A percentile compares a stretch with the other conserved stretches of the same genome.
These are phyloP conservation scores for Dioscorea dumetorum DNA, from an alignment of 106 monocot species.

Conservation along the genomic window DNA sequence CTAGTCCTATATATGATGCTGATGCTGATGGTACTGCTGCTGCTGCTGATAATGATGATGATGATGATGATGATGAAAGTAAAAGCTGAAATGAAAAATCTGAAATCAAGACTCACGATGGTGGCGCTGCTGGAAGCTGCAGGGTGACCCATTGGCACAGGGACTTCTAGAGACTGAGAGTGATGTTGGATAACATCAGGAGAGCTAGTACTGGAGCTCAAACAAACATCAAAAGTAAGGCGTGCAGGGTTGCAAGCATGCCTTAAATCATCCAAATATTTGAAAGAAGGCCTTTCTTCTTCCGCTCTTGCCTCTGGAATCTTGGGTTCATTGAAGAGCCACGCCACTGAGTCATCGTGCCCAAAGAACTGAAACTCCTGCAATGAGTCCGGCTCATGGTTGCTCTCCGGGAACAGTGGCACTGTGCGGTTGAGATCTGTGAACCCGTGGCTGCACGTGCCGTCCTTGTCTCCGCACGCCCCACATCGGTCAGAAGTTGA, in stretches of 20 bases:
- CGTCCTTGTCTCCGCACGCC: conserved; percentile 21
- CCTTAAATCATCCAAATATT: conserved; percentile 22
- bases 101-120: conserved; percentile 23
- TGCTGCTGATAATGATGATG: too few species aligned
- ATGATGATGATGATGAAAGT: not conserved
- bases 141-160: conserved; percentile 4
- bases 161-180: conserved; percentile 3
- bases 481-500: conserved; percentile 27
- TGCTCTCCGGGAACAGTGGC: conserved; percentile 12
- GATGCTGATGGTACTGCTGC: too few species aligned
- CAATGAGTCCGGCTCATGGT: conserved; percentile 4
- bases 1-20: not conserved
- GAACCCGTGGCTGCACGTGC: conserved; percentile 7
- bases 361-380: conserved; percentile 80
- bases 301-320: not conserved
- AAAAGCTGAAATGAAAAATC: not conserved
- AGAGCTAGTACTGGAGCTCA: conserved; percentile 13
- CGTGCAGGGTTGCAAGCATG: conserved; percentile 1
- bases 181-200: not conserved
- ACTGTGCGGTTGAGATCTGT: conserved; percentile 23
- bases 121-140: conserved; percentile 9
- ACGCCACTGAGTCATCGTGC: conserved; percentile 36
- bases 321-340: conserved; percentile 42
- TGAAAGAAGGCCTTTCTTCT: conserved; percentile 5
- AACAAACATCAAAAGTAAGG: conserved; percentile 24